Conservation (phyloP, 352 stramenopile species). For the Aphanomyces invadans region DNA sequence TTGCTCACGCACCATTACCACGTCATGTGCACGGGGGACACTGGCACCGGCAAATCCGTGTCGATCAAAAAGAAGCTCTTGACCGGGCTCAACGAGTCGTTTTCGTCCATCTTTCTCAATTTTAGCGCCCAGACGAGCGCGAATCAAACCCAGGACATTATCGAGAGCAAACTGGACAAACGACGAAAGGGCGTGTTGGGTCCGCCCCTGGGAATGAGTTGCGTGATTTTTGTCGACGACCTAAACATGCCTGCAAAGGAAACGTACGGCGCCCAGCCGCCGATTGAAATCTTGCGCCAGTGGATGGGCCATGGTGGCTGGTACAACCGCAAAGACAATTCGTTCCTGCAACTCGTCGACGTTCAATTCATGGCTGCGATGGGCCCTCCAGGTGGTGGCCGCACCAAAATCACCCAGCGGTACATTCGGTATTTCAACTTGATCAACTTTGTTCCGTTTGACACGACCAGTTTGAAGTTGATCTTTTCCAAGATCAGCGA, state of each 20-base stretch:
- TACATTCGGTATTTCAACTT: constrained; percentile 92
- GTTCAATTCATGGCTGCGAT: constrained; percentile 91
- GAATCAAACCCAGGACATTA: constrained; percentile 92
- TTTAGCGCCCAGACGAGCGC: constrained; percentile 90
- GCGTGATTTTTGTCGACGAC: constrained; percentile 91
- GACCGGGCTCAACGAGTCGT: constrained; percentile 63
- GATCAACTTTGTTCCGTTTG: constrained; percentile 90
- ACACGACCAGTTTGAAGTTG: constrained; percentile 68
- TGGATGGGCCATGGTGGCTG: constrained; percentile 92
- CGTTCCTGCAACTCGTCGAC: constrained; percentile 88
- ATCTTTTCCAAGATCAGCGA: constrained; percentile 88
- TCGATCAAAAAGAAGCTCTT: constrained; percentile 91
- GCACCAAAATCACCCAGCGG: constrained; percentile 88
- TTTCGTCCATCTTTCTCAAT: constrained; percentile 87
- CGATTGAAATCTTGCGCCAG: constrained; percentile 89
- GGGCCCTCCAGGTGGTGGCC: constrained; percentile 86
- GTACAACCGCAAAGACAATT: constrained; percentile 92
- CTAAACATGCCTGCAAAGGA: constrained; percentile 94
- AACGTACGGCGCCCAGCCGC: constrained; percentile 89
- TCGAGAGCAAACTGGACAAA: constrained; percentile 92
- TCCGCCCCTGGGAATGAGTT: constrained; percentile 83
- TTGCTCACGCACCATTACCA: constrained; percentile 84
- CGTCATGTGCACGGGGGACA: constrained; percentile 87
- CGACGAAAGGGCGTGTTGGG: constrained; percentile 88
- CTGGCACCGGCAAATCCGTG: constrained; percentile 90